Evolutionary conservation across 2,329 filamentous ascomycete species (phyloP).

Genomic region (Fusarium pseudograminearum): DNA sequence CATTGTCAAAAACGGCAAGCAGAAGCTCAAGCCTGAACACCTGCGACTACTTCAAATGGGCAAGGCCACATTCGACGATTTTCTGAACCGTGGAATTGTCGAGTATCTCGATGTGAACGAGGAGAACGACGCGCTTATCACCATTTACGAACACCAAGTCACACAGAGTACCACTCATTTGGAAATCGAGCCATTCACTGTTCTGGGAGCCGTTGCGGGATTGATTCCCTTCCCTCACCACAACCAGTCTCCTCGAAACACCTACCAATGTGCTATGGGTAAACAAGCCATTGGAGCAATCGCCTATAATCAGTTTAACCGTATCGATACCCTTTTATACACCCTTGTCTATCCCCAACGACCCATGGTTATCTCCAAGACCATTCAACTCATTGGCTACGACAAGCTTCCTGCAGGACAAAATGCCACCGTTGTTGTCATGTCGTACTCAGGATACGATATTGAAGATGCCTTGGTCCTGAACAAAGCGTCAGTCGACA

Average conservation of each 20-base stretch:
- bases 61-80: slow-evolving; percentile 92
- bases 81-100: slow-evolving; percentile 87
- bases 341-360: slow-evolving; percentile 98
- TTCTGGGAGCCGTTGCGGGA: slow-evolving; percentile 93
- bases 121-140: slow-evolving; percentile 95
- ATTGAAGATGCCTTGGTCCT: slow-evolving; percentile 97
- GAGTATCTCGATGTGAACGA: slow-evolving; percentile 99
- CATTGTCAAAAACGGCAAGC: slow-evolving; percentile 88
- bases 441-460: slow-evolving; percentile 99
- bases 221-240: slow-evolving; percentile 98
- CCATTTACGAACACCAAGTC: slow-evolving; percentile 88
- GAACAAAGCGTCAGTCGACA: slow-evolving; percentile 95
- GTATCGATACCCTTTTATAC: slow-evolving; percentile 95
- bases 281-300: slow-evolving; percentile 99
- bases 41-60: slow-evolving; percentile 85
- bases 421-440: slow-evolving; percentile 97
- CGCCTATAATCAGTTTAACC: slow-evolving; percentile 96
- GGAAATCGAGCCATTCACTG: slow-evolving; percentile 97
- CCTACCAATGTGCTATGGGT: slow-evolving; percentile 99
- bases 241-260: slow-evolving; percentile 98
- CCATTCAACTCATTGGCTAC: slow-evolving; percentile 96
- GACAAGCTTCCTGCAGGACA: slow-evolving; percentile 97
- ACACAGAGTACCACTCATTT: slow-evolving; percentile 88
- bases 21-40: slow-evolving; percentile 83
- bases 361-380: slow-evolving; percentile 96